Conservation (phyloP, 2,329 filamentous ascomycete genomes). For the Cladosporium sp. region DNA sequence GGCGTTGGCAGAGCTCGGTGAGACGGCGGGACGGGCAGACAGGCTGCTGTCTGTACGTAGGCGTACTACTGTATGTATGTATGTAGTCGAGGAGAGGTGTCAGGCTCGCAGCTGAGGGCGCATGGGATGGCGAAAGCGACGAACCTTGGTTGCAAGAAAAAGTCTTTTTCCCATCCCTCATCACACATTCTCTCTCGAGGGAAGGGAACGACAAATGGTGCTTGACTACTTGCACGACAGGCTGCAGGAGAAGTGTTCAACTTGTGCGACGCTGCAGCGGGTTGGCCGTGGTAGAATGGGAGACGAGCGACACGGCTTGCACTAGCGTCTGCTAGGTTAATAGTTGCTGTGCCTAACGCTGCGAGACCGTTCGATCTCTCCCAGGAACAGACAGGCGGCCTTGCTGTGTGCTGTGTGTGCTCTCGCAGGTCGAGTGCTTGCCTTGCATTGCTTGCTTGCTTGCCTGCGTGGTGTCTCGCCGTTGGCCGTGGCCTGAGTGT, state of each 20-base stretch:
- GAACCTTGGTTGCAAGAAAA: neutral
- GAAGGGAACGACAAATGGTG: neutral
- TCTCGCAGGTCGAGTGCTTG: neutral
- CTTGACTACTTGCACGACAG: neutral
- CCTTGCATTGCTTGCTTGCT: neutral
- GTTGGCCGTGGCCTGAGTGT: neutral
- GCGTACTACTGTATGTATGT: neutral
- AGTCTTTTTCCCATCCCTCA: neutral
- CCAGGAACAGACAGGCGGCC: neutral
- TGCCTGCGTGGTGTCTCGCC: neutral
- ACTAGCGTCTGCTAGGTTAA: neutral
- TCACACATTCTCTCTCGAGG: neutral
- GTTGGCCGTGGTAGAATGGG: neutral
- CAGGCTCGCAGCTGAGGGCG: conserved; percentile 10
- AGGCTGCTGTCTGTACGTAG: neutral
- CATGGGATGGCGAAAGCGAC: neutral
- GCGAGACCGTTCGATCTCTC: neutral
- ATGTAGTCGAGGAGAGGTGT: neutral
- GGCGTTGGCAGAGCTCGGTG: neutral
- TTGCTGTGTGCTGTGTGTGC: neutral
- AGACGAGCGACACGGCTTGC: conserved; percentile 10
- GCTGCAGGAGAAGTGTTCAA: neutral
- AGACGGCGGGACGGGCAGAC: neutral
- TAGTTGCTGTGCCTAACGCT: conserved; percentile 7
- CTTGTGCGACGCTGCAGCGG: conserved; percentile 8